phyloP scores from a whole-genome alignment of 2,329 filamentous ascomycete genomes.

The Triangularia setosa region DNA sequence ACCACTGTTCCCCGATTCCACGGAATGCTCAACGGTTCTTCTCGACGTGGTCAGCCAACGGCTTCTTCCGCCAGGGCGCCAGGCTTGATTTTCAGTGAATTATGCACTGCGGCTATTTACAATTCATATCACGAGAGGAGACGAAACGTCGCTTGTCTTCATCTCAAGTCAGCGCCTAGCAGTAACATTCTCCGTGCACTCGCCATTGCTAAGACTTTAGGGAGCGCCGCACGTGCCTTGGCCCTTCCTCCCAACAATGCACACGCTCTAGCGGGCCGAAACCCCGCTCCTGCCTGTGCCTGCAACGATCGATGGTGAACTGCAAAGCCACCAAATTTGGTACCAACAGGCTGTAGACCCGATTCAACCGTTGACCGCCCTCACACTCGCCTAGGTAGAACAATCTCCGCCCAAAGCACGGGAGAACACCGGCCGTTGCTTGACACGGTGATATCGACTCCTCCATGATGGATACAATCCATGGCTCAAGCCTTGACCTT shows the following conservation, averaged over 20 bases:
- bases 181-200: not conserved
- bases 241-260: not conserved
- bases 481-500: constrained; percentile 2
- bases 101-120: not conserved
- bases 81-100: not conserved
- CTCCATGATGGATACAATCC: not conserved
- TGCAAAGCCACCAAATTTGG: not conserved
- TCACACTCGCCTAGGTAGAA: not conserved
- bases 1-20: too few relatives aligned
- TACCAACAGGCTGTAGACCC: not conserved
- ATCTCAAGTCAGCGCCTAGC: not conserved
- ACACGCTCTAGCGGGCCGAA: not conserved
- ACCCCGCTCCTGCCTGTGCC: not conserved
- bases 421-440: not conserved
- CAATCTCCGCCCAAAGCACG: not conserved
- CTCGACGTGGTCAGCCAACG: not conserved
- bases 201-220: not conserved
- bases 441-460: not conserved
- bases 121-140: not conserved
- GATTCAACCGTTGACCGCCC: not conserved
- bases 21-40: not conserved
- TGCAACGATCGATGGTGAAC: not conserved
- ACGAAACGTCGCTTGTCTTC: not conserved
- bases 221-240: not conserved
- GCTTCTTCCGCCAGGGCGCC: not conserved